Evolutionary conservation across 306 rosid species (phyloP), one percentile per base, ranked within the genome.

Genomic region (Fagus sylvatica): DNA sequence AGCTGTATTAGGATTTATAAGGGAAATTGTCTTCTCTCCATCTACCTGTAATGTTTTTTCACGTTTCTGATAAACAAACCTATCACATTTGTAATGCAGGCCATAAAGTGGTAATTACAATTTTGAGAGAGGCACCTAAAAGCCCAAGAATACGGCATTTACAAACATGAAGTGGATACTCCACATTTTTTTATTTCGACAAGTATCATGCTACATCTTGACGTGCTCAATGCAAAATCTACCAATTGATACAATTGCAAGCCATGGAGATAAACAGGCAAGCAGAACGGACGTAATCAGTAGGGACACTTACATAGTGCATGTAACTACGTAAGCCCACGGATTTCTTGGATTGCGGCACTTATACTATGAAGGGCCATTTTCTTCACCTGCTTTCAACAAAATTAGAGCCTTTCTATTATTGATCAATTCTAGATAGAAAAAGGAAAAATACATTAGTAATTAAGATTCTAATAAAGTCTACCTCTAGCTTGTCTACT

Each of bases 401-500:
- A 80, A 82, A 73, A 55, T 57, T 6, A 60, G 43, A 7, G 28
- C 69, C 33, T 7, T 28, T 9, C 42, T 62, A 37, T 69, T 77
- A 42, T 37, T 54, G 61, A 39, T 86, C 70, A 68, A 80, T 73
- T 74, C 41, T 46, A 54, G 11, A 64, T 0, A 8, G 57, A 15
- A 42, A 59, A 71, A 73, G 8, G 74, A 78, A 76, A 57, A 9
- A 56, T 56, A 53, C 59, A 49, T 1, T 22, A 28, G 22, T 11
- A 68, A 71, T 30, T 42, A 43, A 22, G 76, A 67, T 53, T 69
- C 51, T 56, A 54, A 37, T 42, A 77, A 57, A 83, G 65, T 39
- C 34, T 83, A 96, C 99, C 96, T 93, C 93, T 78, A 90, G 80
- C 81, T 89, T 91, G 83, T 93, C 93, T 54, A 81, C 88, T 88